Percentiles rank a stretch among this genome's conserved stretches.
Conservation (phyloP, 495 filamentous ascomycete genomes). For the Penicillium parvum region DNA sequence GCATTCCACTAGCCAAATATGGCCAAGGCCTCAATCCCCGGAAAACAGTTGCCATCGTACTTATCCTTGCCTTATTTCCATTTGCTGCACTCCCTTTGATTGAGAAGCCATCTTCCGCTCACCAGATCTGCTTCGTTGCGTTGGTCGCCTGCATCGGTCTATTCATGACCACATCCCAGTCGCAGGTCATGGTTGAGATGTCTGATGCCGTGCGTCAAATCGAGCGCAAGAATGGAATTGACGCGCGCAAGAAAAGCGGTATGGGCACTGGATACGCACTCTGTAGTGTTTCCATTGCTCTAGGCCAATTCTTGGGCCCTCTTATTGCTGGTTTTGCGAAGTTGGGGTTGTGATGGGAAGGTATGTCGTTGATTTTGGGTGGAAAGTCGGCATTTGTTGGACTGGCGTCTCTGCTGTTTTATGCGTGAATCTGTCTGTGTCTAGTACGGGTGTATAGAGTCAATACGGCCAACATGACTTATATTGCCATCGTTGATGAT, state of each 20-base stretch:
- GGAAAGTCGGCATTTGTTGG: background rate
- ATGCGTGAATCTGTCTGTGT: no score
- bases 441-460: no score
- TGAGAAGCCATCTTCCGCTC: background rate
- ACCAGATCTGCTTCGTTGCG: constrained; percentile 2
- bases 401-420: background rate
- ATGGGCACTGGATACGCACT: constrained; percentile 8
- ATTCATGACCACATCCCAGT: constrained; percentile 4
- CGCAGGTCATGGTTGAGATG: constrained; percentile 7
- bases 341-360: constrained; percentile 1
- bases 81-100: background rate
- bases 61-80: background rate
- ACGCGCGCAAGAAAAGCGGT: background rate
- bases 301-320: constrained; percentile 4
- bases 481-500: no score
- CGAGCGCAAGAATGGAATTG: constrained; percentile 1
- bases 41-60: constrained; percentile 1
- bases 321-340: constrained; percentile 1
- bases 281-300: constrained; percentile 7
- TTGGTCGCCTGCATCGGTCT: constrained; percentile 1
- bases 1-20: constrained; percentile 8
- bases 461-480: no score
- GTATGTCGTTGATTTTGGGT: constrained; percentile 2
- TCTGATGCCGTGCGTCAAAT: constrained; percentile 3
- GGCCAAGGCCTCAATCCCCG: constrained; percentile 2